phyloP scores from a whole-genome alignment of 108 stramenopile genomes.

The Nannochloropsis oceanica region DNA sequence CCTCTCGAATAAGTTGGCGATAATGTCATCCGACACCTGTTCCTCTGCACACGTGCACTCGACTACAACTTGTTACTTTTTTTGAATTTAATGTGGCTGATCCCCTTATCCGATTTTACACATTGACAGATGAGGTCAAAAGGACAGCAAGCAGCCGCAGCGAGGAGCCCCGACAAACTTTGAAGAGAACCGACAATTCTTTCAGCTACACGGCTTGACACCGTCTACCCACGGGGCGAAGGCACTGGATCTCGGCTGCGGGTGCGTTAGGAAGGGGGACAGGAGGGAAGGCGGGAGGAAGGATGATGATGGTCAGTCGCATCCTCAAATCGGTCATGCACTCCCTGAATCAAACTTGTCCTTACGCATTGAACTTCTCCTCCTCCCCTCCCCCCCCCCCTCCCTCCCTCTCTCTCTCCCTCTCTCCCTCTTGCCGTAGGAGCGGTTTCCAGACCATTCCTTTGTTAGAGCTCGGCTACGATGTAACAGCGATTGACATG shows the following conservation, averaged over 20 bases:
- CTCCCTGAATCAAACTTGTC: no score
- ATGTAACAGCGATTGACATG: not conserved
- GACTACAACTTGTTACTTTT: no score
- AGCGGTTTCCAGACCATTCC: not conserved
- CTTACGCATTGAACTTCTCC: not conserved
- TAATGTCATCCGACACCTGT: no score
- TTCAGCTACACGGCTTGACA: not conserved
- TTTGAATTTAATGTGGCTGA: no score
- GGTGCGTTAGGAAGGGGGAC: not conserved
- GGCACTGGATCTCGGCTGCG: not conserved
- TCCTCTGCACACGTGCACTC: no score
- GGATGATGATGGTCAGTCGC: no score
- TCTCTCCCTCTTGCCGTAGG: not conserved
- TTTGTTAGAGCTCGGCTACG: not conserved
- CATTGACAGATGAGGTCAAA: no score
- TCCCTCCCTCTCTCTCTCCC: not conserved
- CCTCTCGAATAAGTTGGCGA: no score
- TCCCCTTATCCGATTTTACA: no score
- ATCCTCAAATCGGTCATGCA: no score
- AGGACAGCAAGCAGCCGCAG: not conserved
- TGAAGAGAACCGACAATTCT: not conserved
- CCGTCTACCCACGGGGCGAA: not conserved
- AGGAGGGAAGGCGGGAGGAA: not conserved
- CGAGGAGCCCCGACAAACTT: not conserved
- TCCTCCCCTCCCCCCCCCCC: not conserved